Evolutionary conservation across 352 stramenopile species (phyloP), one percentile per base, ranked within the genome.

Genomic region (Phytophthora pinifolia): DNA sequence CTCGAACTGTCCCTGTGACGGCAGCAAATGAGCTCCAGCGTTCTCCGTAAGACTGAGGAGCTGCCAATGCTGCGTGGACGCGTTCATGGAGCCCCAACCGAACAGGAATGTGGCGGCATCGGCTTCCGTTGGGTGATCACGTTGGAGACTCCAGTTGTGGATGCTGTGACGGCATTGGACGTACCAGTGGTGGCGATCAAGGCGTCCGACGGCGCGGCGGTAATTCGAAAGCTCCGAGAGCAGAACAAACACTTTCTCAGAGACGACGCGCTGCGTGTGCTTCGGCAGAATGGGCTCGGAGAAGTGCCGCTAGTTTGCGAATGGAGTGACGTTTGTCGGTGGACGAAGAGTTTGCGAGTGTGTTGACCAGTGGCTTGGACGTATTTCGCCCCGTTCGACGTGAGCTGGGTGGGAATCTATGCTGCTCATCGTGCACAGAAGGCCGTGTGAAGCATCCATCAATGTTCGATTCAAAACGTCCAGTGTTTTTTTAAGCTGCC

Each of bases 291-390:
- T 47, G 82, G 79, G 38, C 62, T 88, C 13, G 72, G 72, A 17
- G 65, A 79, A 43, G 32, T 79, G 13, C 70, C 74, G 74, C 67
- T 54, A 73, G 32, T 83, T 87, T 46, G 67, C 52, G 1, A 74
- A 88, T 34, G 78, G 74, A 15, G 79, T 92, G 49, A 92, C 79
- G 30, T 89, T 82, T 60, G 62, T 90, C 15, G 76, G 82, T 14
- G 78, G 77, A 15, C 66, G 70, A 22, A 43, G 54, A 55, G 8
- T 72, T 80, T 39, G 82, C 72, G 2, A 49, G 61, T 30, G 76
- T 90, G 10, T 32, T 79, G 12, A 65, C 72, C 27, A 88, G 79
- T 25, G 82, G 78, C 13, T 10, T 79, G 8, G 70, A 75, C 77
- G 29, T 85, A 69, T 46, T 55, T 90, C 8, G 76, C 76, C 8